phyloP scores from a whole-genome alignment of 163 green algal species.

The Smithsoniella earleae region DNA sequence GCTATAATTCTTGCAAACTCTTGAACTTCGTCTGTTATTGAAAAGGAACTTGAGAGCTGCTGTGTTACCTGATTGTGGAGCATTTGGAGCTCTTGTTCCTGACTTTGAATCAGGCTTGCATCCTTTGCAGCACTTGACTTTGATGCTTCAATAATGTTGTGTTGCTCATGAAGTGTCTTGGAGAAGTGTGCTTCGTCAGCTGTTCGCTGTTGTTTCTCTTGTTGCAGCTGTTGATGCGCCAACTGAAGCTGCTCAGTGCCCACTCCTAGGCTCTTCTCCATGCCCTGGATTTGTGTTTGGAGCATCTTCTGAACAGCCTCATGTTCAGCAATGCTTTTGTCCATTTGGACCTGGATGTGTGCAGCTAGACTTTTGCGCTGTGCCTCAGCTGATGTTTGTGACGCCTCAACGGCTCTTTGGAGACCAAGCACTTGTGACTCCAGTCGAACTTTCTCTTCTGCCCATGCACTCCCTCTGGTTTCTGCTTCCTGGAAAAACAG shows the following conservation, averaged over 20 bases:
- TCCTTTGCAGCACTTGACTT: not conserved
- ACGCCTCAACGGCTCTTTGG: not conserved
- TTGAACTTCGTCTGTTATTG: too few species aligned
- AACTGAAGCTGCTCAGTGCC: not conserved
- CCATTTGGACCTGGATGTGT: not conserved
- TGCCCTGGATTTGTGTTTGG: not conserved
- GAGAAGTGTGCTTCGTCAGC: not conserved
- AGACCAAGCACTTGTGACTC: not conserved
- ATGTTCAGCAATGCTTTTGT: not conserved
- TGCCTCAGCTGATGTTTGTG: not conserved
- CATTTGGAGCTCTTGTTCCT: not conserved
- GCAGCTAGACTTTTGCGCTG: not conserved
- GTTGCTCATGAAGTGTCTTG: not conserved
- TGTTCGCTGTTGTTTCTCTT: not conserved
- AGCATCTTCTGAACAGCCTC: slow-evolving; percentile 7
- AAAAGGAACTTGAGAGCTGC: not conserved
- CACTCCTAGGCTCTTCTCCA: not conserved
- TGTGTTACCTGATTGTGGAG: slow-evolving; percentile 18
- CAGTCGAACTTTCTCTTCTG: not conserved
- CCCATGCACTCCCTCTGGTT: not conserved
- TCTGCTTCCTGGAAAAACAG: not conserved
- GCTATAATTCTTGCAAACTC: too few species aligned
- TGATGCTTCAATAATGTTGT: too few species aligned
- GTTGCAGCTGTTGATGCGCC: not conserved
- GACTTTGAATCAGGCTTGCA: not conserved